These are phyloP conservation scores for Podaxis rugospora DNA, from an alignment of 768 basidiomycete species.

Conservation along the genomic window DNA sequence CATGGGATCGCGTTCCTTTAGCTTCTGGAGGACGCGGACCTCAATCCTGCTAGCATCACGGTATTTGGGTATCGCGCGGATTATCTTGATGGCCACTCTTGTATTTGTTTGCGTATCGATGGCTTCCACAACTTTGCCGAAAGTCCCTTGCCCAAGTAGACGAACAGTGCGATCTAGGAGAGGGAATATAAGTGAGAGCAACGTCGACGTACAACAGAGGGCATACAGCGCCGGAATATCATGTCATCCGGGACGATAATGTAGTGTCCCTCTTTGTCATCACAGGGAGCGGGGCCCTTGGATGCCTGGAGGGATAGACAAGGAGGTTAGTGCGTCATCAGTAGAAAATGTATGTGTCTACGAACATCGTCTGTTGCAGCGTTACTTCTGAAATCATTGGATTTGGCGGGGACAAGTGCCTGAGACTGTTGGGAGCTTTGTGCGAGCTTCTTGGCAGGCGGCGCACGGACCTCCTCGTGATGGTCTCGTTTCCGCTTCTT, in stretches of 20 bases:
- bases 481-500: slow-evolving; percentile 85
- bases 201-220: slow-evolving; percentile 1
- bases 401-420: slow-evolving; percentile 47
- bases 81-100: slow-evolving; percentile 96
- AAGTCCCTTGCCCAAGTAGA: slow-evolving; percentile 94
- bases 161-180: slow-evolving; percentile 83
- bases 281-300: slow-evolving; percentile 71
- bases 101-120: slow-evolving; percentile 70
- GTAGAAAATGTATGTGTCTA: slow-evolving; percentile 18
- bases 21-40: slow-evolving; percentile 87
- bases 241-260: slow-evolving; percentile 91
- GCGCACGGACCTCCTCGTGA: slow-evolving; percentile 68
- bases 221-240: slow-evolving; percentile 80
- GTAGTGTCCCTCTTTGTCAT: slow-evolving; percentile 99
- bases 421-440: slow-evolving; percentile 46
- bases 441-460: slow-evolving; percentile 57
- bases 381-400: slow-evolving; percentile 65
- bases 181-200: slow-evolving; percentile 15
- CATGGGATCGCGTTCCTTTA: slow-evolving; percentile 82
- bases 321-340: slow-evolving; percentile 21
- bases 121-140: slow-evolving; percentile 97
- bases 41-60: slow-evolving; percentile 99
- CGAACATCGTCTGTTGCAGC: slow-evolving; percentile 66
- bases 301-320: slow-evolving; percentile 43
- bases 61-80: slow-evolving; percentile 97